These are phyloP conservation scores for Eutypella sp. DNA, from an alignment of 2,329 filamentous ascomycete species.

Conservation along the genomic window DNA sequence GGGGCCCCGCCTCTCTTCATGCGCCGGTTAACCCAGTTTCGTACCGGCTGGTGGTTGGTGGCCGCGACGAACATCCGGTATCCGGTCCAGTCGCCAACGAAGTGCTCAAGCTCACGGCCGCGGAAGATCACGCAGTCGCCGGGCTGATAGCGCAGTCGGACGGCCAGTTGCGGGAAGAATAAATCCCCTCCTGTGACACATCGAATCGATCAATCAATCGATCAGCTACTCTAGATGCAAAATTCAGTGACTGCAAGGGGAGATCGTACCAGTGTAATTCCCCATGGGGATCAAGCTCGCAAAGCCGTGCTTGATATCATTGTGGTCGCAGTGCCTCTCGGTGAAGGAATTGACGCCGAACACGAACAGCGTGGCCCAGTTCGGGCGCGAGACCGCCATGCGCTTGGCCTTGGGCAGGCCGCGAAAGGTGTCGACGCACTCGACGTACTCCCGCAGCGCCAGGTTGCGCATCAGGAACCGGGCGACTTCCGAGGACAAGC, in stretches of 20 bases:
- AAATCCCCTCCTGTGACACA: conserved; percentile 2
- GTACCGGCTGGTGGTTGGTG: conserved; percentile 6
- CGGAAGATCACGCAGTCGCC: conserved; percentile 5
- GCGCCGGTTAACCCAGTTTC: conserved; percentile 2
- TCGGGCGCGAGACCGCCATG: neutral
- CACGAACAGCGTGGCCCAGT: conserved; percentile 3
- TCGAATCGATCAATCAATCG: neutral
- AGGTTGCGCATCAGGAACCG: neutral
- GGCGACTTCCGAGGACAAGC: neutral
- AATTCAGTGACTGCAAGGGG: neutral
- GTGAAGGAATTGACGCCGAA: conserved; percentile 4
- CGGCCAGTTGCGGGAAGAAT: conserved; percentile 3
- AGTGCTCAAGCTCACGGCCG: conserved; percentile 5
- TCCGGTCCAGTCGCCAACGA: conserved; percentile 5
- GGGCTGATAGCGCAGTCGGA: conserved; percentile 2
- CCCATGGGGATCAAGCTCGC: conserved; percentile 3
- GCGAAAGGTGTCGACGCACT: neutral
- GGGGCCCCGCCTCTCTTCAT: neutral
- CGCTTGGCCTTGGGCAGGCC: neutral
- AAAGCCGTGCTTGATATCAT: conserved; percentile 4
- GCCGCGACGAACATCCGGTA: conserved; percentile 3
- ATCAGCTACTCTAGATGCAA: neutral
- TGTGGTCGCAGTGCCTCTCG: conserved; percentile 1
- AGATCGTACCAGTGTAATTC: conserved; percentile 2
- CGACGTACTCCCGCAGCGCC: neutral